These are phyloP conservation scores for Cardamine resedifolia DNA, from an alignment of 345 rosid species.

Conservation along the genomic window DNA sequence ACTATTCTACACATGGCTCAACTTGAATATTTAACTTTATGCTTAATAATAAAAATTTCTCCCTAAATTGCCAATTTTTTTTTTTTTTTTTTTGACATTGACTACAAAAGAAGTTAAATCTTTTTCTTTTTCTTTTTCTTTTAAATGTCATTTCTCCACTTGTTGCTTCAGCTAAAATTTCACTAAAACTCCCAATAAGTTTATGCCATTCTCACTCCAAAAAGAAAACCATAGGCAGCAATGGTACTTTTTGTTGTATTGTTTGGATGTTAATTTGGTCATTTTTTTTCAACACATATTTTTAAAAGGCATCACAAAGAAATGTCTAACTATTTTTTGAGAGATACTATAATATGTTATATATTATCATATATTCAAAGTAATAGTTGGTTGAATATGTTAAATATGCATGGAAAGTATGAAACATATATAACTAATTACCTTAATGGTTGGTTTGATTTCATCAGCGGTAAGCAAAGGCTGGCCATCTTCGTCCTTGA, in stretches of 20 bases:
- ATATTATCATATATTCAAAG: background rate
- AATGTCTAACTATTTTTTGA: background rate
- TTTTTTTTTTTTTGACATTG: background rate
- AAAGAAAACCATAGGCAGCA: background rate
- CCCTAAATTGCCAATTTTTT: background rate
- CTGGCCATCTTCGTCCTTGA: constrained; percentile 36
- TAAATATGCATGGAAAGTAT: background rate
- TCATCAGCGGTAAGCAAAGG: constrained; percentile 44
- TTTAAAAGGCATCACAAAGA: background rate
- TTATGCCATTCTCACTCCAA: background rate
- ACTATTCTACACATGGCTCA: constrained; percentile 6
- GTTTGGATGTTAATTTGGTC: too few species aligned
- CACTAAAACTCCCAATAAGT: background rate
- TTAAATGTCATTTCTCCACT: background rate
- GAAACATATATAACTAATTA: constrained; percentile 1
- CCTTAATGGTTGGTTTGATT: constrained; percentile 48
- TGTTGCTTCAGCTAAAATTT: background rate
- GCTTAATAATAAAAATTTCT: background rate
- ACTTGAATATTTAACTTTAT: background rate
- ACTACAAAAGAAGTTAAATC: background rate
- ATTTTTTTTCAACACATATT: background rate
- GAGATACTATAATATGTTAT: background rate
- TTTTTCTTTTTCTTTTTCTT: too few species aligned
- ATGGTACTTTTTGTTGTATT: background rate
- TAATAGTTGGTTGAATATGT: background rate